Conservation (phyloP, 192 early-diverging fungal genomes). For the Funneliformis geosporum region DNA sequence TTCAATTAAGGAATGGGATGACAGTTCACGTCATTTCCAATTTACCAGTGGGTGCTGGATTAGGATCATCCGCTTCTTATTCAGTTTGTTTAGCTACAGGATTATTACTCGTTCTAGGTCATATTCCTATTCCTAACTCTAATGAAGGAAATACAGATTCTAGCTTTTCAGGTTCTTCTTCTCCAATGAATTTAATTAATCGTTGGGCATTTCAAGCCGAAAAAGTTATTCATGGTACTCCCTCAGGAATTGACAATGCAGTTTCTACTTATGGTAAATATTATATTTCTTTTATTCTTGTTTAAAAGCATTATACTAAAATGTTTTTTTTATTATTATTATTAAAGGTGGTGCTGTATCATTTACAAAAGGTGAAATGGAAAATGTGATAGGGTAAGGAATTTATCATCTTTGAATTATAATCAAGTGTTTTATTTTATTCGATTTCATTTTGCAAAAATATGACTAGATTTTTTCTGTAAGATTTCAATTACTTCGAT, state of each 20-base stretch:
- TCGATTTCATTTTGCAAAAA: no score
- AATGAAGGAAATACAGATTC: conserved; percentile 20
- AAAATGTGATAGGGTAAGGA: conserved; percentile 15
- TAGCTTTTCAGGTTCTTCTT: conserved; percentile 36
- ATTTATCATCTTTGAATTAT: background rate
- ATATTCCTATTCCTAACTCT: conserved; percentile 32
- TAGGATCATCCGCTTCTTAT: conserved; percentile 95
- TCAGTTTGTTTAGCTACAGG: conserved; percentile 78
- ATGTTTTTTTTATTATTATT: background rate
- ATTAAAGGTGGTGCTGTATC: conserved; percentile 67
- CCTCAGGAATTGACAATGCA: conserved; percentile 94
- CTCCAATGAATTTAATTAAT: conserved; percentile 64
- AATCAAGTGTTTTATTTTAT: background rate
- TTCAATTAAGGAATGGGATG: conserved; percentile 41
- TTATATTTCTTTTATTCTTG: background rate
- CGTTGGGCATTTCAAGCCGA: conserved; percentile 91
- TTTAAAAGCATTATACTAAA: conserved; percentile 1
- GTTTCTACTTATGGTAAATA: conserved; percentile 78
- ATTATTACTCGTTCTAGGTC: conserved; percentile 61
- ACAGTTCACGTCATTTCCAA: conserved; percentile 69
- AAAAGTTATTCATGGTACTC: conserved; percentile 93
- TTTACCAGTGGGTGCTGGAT: conserved; percentile 89
- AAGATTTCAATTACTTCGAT: conserved; percentile 66
- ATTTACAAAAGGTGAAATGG: conserved; percentile 59
- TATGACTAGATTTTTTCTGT: background rate